Base-by-base conservation (phyloP, 2,329 filamentous ascomycete species). In the Dryadomyces quercivorus region DNA sequence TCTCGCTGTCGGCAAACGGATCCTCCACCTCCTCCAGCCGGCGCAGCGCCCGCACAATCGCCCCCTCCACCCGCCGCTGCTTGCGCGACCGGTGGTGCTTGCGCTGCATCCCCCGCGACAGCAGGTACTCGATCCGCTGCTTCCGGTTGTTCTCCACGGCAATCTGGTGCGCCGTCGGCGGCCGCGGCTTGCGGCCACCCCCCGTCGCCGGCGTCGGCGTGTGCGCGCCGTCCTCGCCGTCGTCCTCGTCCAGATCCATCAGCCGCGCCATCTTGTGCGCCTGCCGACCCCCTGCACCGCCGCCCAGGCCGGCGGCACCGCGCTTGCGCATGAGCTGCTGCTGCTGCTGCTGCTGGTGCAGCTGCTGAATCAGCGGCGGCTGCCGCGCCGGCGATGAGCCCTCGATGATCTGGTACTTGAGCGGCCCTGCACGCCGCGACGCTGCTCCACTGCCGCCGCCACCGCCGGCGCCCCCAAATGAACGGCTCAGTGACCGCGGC, bases 81-180 rank as follows among this genome's bases (percentile, higher is more conserved):
- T 82, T 82, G 49, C 81, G 80, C 13, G 82, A 77, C 54, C 73
- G 73, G 63, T 82, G 79, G 63, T 90, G 84, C 52, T 80, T 74
- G 59, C 75, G 77, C 50, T 85, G 80, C 38, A 92, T 72, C 34
- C 85, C 84, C n/a, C 84, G 81, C 60, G 88, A 84, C 16, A 93
- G 77, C 52, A 89, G 87, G 62, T 90, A 85, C 63, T 90, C 85
- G n/a, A 92, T 87, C 6, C 87, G 82, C 63, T 88, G 81, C 57
- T 81, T 85, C 18, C 88, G 77, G 66, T 91, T 90, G 54, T 84
- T 79, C 66, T 90, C 86, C 1, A 93, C 85, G 0, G 87, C 87
- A 43, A 90, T 73, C 67, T 93, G 88, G 67, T 93, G 88, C 40
- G 86, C 85, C 0, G 88, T 93, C 0, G 88, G 80, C 2, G 87